Evolutionary conservation across 2,329 filamentous ascomycete species (phyloP).

Genomic region (Penicillium sp.): DNA sequence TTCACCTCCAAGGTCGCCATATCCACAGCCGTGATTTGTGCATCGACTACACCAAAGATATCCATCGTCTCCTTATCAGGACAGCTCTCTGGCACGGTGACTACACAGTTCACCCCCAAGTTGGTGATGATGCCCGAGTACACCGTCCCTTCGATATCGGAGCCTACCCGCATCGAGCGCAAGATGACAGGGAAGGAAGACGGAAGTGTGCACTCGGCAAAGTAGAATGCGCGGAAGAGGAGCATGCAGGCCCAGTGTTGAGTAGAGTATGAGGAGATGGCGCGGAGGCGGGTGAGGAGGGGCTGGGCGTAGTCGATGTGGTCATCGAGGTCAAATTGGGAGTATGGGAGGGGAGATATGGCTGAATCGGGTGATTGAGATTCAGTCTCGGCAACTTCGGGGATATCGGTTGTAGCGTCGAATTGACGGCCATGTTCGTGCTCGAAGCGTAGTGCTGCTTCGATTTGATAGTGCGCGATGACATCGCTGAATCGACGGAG

Average conservation of each 20-base stretch:
- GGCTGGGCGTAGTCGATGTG: conserved; percentile 49
- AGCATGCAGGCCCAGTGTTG: conserved; percentile 56
- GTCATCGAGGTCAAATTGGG: conserved; percentile 47
- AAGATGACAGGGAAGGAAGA: conserved; percentile 46
- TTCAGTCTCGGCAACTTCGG: background rate
- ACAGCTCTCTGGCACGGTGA: conserved; percentile 28
- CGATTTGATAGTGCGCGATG: conserved; percentile 65
- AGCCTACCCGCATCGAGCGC: conserved; percentile 28
- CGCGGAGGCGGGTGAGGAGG: conserved; percentile 42
- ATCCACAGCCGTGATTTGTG: conserved; percentile 36
- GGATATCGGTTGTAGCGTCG: conserved; percentile 29
- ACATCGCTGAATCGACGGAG: conserved; percentile 63
- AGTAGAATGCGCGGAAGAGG: conserved; percentile 60
- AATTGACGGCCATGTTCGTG: conserved; percentile 48
- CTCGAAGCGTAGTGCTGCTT: conserved; percentile 61
- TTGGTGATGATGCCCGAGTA: conserved; percentile 34
- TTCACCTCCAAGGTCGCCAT: conserved; percentile 33
- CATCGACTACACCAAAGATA: conserved; percentile 37
- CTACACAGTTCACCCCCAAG: conserved; percentile 34
- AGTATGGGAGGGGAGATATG: conserved; percentile 52
- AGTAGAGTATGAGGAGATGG: conserved; percentile 42
- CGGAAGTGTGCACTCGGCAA: conserved; percentile 55
- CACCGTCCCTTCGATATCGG: conserved; percentile 25
- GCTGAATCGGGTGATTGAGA: background rate
- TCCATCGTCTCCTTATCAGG: conserved; percentile 26